phyloP scores from a whole-genome alignment of 2,329 filamentous ascomycete genomes.

The Falciphora oryzae region DNA sequence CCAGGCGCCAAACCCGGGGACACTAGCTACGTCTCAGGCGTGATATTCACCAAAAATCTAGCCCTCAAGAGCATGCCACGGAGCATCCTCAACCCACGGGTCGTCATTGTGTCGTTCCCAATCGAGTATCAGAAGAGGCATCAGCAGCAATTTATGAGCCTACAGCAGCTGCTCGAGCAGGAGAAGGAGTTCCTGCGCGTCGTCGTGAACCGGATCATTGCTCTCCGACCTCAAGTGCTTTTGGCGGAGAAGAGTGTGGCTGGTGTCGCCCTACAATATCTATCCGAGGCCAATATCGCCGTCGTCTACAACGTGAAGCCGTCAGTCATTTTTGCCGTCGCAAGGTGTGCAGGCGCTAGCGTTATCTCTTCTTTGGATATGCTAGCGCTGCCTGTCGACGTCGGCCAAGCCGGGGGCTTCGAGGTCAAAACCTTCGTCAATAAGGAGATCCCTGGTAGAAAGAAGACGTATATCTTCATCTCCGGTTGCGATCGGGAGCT shows the following conservation, averaged over 20 bases:
- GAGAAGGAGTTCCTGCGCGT: slow-evolving; percentile 91
- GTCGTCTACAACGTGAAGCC: slow-evolving; percentile 96
- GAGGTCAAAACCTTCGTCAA: slow-evolving; percentile 95
- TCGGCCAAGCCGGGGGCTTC: slow-evolving; percentile 79
- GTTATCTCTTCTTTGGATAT: slow-evolving; percentile 96
- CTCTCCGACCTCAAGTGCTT: slow-evolving; percentile 76
- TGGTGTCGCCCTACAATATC: slow-evolving; percentile 79
- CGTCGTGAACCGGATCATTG: slow-evolving; percentile 84
- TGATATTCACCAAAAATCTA: slow-evolving; percentile 96
- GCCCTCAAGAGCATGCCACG: slow-evolving; percentile 95
- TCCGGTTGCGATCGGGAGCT: slow-evolving; percentile 85
- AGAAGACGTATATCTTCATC: slow-evolving; percentile 94
- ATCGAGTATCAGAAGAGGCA: slow-evolving; percentile 87
- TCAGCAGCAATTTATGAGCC: slow-evolving; percentile 92
- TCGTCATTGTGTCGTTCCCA: slow-evolving; percentile 88
- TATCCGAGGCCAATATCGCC: slow-evolving; percentile 83
- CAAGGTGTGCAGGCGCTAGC: slow-evolving; percentile 82
- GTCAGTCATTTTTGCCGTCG: slow-evolving; percentile 91
- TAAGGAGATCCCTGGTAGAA: slow-evolving; percentile 63
- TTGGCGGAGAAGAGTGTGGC: slow-evolving; percentile 93
- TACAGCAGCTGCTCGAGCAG: slow-evolving; percentile 94
- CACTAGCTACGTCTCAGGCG: slow-evolving; percentile 91
- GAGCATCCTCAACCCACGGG: slow-evolving; percentile 74
- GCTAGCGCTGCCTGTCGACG: slow-evolving; percentile 68
- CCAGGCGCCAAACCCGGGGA: slow-evolving; percentile 84